Evolutionary conservation across 331 rosid species (phyloP), one percentile per base, ranked within the genome.

Genomic region (Malus hybrid): DNA sequence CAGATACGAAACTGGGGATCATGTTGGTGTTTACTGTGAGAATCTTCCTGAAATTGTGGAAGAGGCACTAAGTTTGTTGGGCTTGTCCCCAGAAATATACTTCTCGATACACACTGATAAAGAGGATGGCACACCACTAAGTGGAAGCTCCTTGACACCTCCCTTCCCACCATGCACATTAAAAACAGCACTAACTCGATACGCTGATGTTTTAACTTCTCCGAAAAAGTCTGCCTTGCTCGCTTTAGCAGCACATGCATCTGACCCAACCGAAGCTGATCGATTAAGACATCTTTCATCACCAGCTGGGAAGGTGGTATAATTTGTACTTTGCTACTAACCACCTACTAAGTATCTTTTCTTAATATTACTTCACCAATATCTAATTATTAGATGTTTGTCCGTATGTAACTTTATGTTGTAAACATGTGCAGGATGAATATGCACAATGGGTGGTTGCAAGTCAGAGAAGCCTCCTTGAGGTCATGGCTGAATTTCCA

Each of bases 1-100:
- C 96, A 95, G 99, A 82, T 95, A 95, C 48, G 99, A 95, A 81
- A 95, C 99, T 1, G 99, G 99, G 72, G 99, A 95, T 85, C 99
- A 92, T 77, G 98, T 95, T 61, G 99, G 96, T 82, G 97, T 95
- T 72, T 92, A 84, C 87, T 90, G 98, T 79, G 97, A 92, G 85
- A 95, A 95, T 86, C 85, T 89, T 71, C 66, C 90, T 55, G 99
- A 95, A 81, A 82, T 82, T 13, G 98, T 92, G 70, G 96, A 90
- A 71, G 97, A 90, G 84, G 93, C 97, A 11, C 34, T 90, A 71
- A 85, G 71, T 39, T 44, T 90, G 77, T 74, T 90, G 76, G 93
- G 93, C 69, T 79, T 92, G 87, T 88, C 96, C 19, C 97, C 97
- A 20, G 96, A 92, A 68, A 86, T 88, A 36, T 84, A 85, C 83